A percentile compares a stretch with the other conserved stretches of the same genome.
Conservation (phyloP, 2,329 filamentous ascomycete species). For the Hypomyces rosellus region DNA sequence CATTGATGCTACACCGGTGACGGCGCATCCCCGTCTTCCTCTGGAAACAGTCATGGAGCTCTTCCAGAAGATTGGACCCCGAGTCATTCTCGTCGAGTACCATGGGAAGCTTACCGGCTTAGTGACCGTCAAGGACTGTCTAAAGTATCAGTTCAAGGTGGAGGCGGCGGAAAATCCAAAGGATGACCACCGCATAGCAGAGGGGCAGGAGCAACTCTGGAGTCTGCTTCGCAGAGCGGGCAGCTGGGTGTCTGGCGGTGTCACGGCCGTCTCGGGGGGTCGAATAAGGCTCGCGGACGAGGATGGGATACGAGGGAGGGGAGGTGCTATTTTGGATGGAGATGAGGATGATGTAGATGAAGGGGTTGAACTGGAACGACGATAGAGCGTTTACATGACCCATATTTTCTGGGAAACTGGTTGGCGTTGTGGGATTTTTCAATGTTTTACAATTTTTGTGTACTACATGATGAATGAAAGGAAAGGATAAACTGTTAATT, state of each 20-base stretch:
- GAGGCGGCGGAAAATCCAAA: conserved; percentile 75
- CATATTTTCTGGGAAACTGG: neutral
- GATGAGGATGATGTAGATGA: conserved; percentile 36
- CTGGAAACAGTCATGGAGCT: conserved; percentile 98
- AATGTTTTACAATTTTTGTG: neutral
- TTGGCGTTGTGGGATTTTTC: conserved; percentile 4
- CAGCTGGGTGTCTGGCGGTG: conserved; percentile 52
- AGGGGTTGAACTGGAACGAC: conserved; percentile 39
- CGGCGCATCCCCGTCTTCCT: conserved; percentile 82
- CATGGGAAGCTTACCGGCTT: conserved; percentile 76
- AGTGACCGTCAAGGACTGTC: conserved; percentile 92
- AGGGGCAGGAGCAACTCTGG: conserved; percentile 63
- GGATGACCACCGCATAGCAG: conserved; percentile 48
- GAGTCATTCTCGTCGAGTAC: conserved; percentile 89
- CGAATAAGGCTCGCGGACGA: conserved; percentile 47
- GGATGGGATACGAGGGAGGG: conserved; percentile 34
- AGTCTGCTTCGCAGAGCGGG: conserved; percentile 45
- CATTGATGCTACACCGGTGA: conserved; percentile 81
- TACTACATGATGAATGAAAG: too few relatives aligned
- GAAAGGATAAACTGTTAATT: too few relatives aligned
- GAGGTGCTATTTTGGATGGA: conserved; percentile 36
- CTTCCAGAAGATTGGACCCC: conserved; percentile 94
- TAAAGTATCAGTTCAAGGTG: conserved; percentile 96
- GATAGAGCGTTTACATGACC: conserved; percentile 1
- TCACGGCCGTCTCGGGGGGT: conserved; percentile 49